These are phyloP conservation scores for Citrus cavaleriei DNA, from an alignment of 345 rosid genomes.

Conservation along the genomic window DNA sequence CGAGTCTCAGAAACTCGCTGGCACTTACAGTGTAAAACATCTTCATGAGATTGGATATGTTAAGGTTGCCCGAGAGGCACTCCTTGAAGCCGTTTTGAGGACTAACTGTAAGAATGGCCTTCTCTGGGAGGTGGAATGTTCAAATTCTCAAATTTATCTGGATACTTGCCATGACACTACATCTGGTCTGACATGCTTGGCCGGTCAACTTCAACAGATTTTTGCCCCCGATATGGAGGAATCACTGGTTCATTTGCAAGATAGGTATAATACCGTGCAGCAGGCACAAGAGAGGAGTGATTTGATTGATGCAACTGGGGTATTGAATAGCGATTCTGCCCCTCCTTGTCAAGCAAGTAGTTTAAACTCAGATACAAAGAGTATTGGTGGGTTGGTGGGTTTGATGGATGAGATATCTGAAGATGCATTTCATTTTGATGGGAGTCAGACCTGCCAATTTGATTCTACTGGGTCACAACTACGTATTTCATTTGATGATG, in stretches of 20 bases:
- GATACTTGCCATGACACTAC: constrained; percentile 93
- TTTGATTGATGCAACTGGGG: constrained; percentile 30
- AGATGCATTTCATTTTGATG: constrained; percentile 61
- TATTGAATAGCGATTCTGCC: constrained; percentile 20
- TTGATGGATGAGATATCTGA: constrained; percentile 81
- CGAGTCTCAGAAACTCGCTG: constrained; percentile 43
- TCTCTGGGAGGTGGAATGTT: constrained; percentile 78
- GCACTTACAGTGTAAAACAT: constrained; percentile 52
- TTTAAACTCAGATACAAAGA: constrained; percentile 25
- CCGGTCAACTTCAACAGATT: constrained; percentile 72
- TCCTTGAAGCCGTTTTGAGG: constrained; percentile 61
- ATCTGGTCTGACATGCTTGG: constrained; percentile 66
- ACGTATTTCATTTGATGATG: constrained; percentile 33
- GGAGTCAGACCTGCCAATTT: constrained; percentile 30
- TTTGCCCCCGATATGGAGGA: constrained; percentile 93
- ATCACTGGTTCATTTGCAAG: constrained; percentile 77
- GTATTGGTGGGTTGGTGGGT: constrained; percentile 34
- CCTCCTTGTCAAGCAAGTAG: constrained; percentile 35
- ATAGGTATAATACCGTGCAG: constrained; percentile 69
- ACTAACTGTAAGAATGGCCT: constrained; percentile 50
- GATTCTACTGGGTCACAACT: constrained; percentile 36
- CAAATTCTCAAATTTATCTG: constrained; percentile 56
- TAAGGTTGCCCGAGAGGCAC: constrained; percentile 74
- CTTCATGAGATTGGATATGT: constrained; percentile 67
- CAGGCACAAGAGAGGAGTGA: constrained; percentile 43